Conservation (phyloP, 495 filamentous ascomycete genomes). For the Talaromyces adpressus region DNA sequence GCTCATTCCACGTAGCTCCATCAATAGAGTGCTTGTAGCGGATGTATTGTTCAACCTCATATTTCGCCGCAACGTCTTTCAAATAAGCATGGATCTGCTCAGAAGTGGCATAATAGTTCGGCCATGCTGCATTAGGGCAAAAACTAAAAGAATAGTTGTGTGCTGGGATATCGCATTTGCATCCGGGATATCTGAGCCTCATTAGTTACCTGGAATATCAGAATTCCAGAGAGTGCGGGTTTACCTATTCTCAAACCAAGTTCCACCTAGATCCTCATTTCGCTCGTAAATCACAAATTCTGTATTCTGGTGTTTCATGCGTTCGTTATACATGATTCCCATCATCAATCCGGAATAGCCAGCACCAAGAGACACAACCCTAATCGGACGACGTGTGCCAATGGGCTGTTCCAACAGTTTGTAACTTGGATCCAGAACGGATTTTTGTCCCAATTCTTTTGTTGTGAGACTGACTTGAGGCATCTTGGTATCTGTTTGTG, state of each 20-base stretch:
- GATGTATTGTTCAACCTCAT: not conserved
- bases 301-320: slow-evolving; percentile 40
- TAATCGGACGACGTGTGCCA: slow-evolving; percentile 1
- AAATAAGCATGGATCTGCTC: not conserved
- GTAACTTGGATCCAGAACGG: too few species aligned
- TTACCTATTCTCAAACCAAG: not conserved
- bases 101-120: not conserved
- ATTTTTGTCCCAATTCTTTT: too few species aligned
- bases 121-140: not conserved
- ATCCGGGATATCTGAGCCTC: not conserved
- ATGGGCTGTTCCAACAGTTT: too few species aligned
- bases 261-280: not conserved
- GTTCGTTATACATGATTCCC: slow-evolving; percentile 26
- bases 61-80: not conserved
- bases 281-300: slow-evolving; percentile 58
- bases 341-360: slow-evolving; percentile 48
- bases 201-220: not conserved
- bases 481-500: too few species aligned
- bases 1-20: not conserved
- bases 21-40: not conserved
- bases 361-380: slow-evolving; percentile 51
- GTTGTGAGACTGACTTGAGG: too few species aligned
- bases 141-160: not conserved
- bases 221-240: not conserved
- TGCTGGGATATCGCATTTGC: not conserved